Evolutionary conservation across 1,139 yeast genomes (phyloP).

Genomic region (Kodamaea plutei): DNA sequence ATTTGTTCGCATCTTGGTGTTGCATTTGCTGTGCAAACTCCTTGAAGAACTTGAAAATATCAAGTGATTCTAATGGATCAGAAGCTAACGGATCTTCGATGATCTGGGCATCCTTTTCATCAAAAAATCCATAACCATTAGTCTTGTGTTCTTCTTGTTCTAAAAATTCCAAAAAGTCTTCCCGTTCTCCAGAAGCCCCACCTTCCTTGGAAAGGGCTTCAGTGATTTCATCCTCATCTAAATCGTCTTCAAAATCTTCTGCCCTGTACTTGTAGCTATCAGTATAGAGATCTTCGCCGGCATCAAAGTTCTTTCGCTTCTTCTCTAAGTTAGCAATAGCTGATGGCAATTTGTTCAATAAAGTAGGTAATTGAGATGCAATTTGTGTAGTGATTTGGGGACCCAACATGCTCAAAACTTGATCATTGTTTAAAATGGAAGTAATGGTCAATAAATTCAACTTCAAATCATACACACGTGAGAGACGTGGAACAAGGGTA

Average conservation of each 20-base stretch:
- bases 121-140: constrained; percentile 28
- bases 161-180: constrained; percentile 41
- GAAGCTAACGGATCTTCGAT: constrained; percentile 80
- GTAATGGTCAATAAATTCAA: constrained; percentile 67
- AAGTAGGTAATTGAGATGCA: constrained; percentile 43
- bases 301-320: constrained; percentile 48
- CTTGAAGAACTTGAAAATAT: constrained; percentile 45
- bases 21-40: constrained; percentile 16
- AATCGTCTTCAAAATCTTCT: constrained; percentile 21
- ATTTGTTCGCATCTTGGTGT: constrained; percentile 8
- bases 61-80: constrained; percentile 70
- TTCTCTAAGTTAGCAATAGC: constrained; percentile 67
- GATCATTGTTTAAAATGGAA: constrained; percentile 37
- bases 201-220: constrained; percentile 21
- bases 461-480: constrained; percentile 81
- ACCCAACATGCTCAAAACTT: constrained; percentile 18
- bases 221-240: constrained; percentile 25
- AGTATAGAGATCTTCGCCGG: constrained; percentile 26
- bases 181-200: constrained; percentile 27
- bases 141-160: constrained; percentile 40
- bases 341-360: constrained; percentile 60
- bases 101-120: constrained; percentile 51
- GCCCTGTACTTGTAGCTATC: constrained; percentile 12
- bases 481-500: constrained; percentile 48
- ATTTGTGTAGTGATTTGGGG: constrained; percentile 22